Evolutionary conservation across 345 rosid genomes (phyloP), one percentile per base, ranked within the genome.

Genomic region (Gossypioides kirkii): DNA sequence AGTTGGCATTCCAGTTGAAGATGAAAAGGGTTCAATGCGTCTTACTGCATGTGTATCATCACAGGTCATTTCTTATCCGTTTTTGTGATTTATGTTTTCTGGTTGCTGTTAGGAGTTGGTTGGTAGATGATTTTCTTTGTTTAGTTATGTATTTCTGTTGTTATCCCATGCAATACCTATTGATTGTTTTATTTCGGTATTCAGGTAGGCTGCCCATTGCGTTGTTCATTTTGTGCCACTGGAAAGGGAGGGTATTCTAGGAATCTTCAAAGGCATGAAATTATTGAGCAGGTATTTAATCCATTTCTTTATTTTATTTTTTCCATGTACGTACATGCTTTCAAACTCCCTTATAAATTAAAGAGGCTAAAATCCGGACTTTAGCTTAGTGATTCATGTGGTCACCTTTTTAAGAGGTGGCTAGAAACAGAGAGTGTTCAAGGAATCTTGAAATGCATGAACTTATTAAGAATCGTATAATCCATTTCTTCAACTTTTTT

Each of bases 161-260:
- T 68, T 49, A 17, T 69, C 72, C n/a, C 45, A 50, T 50, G 43
- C 26, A 69, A 10, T 36, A 10, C 43, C 28, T 47, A 32, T 59
- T 6, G 1, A 45, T 6, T 52, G 22, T 65, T 62, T 71, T 72
- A 6, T 59, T 70, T 62, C 20, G 55, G 38, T 49, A 20, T 78
- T 71, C 86, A 95, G 99, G 99, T 95, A 22, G 99, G 99, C 36
- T 92, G 98, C 80, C 97, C 99, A 0, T 81, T 95, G 77, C 93
- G 88, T 54, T 91, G 98, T 84, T 95, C 96, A n/a, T 95, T 95
- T 79, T 92, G 98, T 87, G 98, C 99, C 74, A 92, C 99, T 46
- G 99, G 98, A 52, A 95, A 91, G 82, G 99, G 99, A 64, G 99
- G 98, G 18, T 95, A 79, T 80, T 91, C 96, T 43, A 88, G 99